Evolutionary conservation across 176 grass and related monocot species (phyloP).

Genomic region (Musa itinerans): DNA sequence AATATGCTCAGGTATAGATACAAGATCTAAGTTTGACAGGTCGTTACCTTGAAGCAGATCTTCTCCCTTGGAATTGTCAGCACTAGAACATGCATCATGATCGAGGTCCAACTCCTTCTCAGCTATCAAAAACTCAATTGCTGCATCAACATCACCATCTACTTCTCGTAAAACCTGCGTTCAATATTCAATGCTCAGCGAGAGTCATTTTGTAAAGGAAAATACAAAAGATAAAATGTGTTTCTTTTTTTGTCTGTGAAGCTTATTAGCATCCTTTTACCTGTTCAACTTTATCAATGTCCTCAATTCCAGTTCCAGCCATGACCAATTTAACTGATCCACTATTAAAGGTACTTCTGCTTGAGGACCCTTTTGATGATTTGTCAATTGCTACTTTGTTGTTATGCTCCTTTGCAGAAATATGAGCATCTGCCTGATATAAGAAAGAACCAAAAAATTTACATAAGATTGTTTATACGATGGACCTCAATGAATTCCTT

Average conservation of each 20-base stretch:
- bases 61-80: conserved; percentile 18
- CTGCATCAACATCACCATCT: conserved; percentile 66
- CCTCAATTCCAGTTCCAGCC: conserved; percentile 59
- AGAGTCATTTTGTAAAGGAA: conserved; percentile 5
- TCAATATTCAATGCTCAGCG: conserved; percentile 1
- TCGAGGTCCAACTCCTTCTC: conserved; percentile 24
- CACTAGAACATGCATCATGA: conserved; percentile 23
- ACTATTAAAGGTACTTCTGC: conserved; percentile 33
- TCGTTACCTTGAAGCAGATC: conserved; percentile 22
- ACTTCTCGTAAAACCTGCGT: conserved; percentile 65
- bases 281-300: conserved; percentile 38
- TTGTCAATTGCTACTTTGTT: conserved; percentile 39
- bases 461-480: not conserved
- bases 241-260: conserved; percentile 5
- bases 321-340: conserved; percentile 55
- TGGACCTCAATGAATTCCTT: not conserved
- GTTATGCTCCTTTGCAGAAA: conserved; percentile 39
- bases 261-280: conserved; percentile 26
- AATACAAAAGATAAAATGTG: not conserved
- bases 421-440: conserved; percentile 43
- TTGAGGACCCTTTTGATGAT: conserved; percentile 33
- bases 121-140: conserved; percentile 73
- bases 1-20: not conserved
- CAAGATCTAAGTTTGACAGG: not conserved
- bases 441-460: not conserved